These are phyloP conservation scores for Chenopodium formosanum DNA, from an alignment of 148 eudicot genomes.

Conservation along the genomic window DNA sequence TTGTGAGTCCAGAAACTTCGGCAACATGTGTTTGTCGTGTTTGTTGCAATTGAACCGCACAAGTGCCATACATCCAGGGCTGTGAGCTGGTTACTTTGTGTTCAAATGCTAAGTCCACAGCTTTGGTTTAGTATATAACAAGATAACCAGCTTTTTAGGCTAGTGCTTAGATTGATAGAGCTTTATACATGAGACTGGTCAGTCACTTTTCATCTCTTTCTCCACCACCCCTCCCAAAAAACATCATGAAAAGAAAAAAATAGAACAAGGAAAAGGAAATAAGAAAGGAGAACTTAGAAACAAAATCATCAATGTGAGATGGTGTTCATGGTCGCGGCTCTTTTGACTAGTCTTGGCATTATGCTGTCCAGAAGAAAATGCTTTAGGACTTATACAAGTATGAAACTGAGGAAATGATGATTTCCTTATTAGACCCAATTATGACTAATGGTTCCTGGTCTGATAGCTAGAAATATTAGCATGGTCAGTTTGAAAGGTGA, in stretches of 20 bases:
- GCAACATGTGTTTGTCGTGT: background rate
- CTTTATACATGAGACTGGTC: background rate
- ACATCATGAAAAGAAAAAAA: background rate
- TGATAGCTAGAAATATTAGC: background rate
- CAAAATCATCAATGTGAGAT: background rate
- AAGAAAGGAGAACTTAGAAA: background rate
- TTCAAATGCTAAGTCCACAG: background rate
- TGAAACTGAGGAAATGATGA: too few relatives aligned
- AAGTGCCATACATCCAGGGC: background rate
- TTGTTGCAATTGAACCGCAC: background rate
- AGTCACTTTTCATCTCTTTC: background rate
- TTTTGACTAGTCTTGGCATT: background rate
- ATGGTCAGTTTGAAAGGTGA: background rate
- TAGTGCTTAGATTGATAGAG: background rate
- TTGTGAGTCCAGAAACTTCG: background rate
- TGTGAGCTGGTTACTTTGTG: too few relatives aligned
- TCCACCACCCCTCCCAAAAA: background rate
- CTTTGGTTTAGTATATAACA: background rate
- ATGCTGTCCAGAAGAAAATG: background rate
- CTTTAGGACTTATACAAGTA: too few relatives aligned
- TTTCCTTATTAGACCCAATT: background rate
- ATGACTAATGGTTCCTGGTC: background rate
- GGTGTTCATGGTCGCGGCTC: background rate
- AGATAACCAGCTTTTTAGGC: background rate
- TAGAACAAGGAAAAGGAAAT: background rate